Evolutionary conservation across 2,329 filamentous ascomycete genomes (phyloP).

Genomic region (Trichoderma sp.): DNA sequence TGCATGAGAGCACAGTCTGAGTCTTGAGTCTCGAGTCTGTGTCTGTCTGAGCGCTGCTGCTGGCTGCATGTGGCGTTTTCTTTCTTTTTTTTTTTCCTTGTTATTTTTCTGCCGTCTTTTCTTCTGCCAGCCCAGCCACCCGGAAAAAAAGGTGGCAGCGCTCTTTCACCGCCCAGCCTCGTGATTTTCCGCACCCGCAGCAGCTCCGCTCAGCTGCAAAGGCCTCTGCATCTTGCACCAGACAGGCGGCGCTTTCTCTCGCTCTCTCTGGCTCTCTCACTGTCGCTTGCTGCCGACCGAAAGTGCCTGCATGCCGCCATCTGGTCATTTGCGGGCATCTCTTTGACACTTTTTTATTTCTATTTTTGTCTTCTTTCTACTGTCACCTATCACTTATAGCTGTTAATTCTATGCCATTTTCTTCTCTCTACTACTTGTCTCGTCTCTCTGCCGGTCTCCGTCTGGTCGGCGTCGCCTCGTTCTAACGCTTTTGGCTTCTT

Average conservation of each 20-base stretch:
- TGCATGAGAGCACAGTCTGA: background rate
- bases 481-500: constrained; percentile 14
- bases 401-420: background rate
- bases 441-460: background rate
- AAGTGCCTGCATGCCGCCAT: constrained; percentile 25
- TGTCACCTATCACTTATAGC: background rate
- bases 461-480: constrained; percentile 18
- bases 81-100: background rate
- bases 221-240: constrained; percentile 15
- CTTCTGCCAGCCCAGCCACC: constrained; percentile 18
- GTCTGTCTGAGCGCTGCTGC: background rate
- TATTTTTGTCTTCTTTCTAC: constrained; percentile 7
- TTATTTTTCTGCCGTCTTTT: background rate
- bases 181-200: constrained; percentile 23
- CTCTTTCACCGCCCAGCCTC: constrained; percentile 27
- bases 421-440: background rate
- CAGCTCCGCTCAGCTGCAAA: constrained; percentile 13
- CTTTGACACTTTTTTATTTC: background rate
- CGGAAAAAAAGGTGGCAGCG: background rate
- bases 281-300: constrained; percentile 19
- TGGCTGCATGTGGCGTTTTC: background rate
- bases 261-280: constrained; percentile 7
- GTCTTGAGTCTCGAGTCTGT: no score
- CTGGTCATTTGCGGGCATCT: constrained; percentile 24
- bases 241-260: no score